phyloP scores from a whole-genome alignment of 345 rosid genomes.

The Hibiscus tridactylites region DNA sequence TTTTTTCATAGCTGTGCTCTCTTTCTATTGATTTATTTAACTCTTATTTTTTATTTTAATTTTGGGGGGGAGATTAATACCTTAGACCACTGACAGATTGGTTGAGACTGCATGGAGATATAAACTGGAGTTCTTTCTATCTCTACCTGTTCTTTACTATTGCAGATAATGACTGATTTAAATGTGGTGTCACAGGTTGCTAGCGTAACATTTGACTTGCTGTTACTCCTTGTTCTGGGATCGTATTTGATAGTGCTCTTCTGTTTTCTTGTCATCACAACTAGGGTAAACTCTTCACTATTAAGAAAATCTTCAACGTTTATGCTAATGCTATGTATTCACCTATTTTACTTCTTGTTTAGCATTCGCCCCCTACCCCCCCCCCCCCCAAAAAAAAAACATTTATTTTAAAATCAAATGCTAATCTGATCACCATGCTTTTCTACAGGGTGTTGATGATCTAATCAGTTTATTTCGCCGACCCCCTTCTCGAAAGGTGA shows the following conservation, averaged over 20 bases:
- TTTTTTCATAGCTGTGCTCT: neutral
- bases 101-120: too few relatives aligned
- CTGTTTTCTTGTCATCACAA: conserved; percentile 87
- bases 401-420: neutral
- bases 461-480: conserved; percentile 89
- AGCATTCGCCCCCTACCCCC: too few relatives aligned
- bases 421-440: conserved; percentile 1
- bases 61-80: too few relatives aligned
- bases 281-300: conserved; percentile 52
- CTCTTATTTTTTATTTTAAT: too few relatives aligned
- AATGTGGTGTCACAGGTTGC: conserved; percentile 66
- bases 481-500: conserved; percentile 82
- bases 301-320: neutral
- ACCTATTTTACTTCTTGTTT: neutral
- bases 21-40: neutral
- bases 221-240: conserved; percentile 84
- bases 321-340: neutral
- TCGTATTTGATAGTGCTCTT: conserved; percentile 85
- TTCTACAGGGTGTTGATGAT: conserved; percentile 85
- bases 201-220: conserved; percentile 92
- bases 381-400: too few relatives aligned
- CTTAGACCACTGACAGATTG: too few relatives aligned
- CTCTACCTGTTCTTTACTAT: too few relatives aligned
- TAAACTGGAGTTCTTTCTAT: too few relatives aligned
- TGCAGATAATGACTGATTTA: neutral